Evolutionary conservation across 148 eudicot species (phyloP), one percentile per base, ranked within the genome.

Genomic region (Rhododendron ovatum): DNA sequence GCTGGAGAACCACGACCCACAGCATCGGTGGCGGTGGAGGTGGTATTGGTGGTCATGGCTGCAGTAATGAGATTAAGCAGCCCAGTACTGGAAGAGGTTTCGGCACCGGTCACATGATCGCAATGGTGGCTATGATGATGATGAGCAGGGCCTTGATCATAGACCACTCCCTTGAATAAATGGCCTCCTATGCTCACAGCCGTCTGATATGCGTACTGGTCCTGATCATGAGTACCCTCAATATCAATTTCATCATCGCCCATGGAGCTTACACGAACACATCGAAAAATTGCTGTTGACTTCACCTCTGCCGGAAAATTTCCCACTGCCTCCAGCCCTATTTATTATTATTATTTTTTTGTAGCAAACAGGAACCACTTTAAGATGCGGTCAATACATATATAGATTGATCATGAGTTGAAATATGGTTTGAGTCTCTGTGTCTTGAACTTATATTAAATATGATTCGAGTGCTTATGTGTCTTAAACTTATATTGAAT

Each of bases 121-220:
- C 57, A 14, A 53, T 53, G 3, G 18, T 53, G 3, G 57, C 18
- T 53, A 53, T 14, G 57, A 53, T 53, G 57, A 51, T 51, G 57
- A 53, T 53, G 57, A 53, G 57, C 18, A 53, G 91, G 93, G 75
- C 98, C 95, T 77, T 96, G 95, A 90, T 96, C 98, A 15, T 53
- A 53, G 57, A 53, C 84, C 91, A 92, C 0, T 55, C 98, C 98
- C 63, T 91, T 94, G 88, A 96, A 96, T 0, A 94, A 89, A 79
- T 92, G 98, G 2, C 98, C 98, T 24, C 94, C 94, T 2, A 96
- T 94, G 85, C 79, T 96, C 5, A 96, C 98, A 35, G 98, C 93
- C 18, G 96, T 93, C 78, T 94, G 95, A 85, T 96, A 96, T 3
- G 98, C 98, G 50, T 89, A 93, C 85, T 96, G 93, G 8, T 96